These are phyloP conservation scores for Agrostemma githago DNA, from an alignment of 148 eudicot genomes.

Conservation along the genomic window DNA sequence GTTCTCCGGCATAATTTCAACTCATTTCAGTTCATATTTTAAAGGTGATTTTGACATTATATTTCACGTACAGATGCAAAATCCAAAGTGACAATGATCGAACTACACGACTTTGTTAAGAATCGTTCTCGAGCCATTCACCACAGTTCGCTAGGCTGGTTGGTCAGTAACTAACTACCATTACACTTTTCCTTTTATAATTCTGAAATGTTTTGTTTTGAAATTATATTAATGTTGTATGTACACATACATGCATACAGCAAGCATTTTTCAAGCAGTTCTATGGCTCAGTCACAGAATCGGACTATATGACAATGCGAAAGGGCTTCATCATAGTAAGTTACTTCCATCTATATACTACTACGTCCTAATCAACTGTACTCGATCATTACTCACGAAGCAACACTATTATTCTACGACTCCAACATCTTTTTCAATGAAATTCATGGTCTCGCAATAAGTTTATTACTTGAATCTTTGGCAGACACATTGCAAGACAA, in stretches of 20 bases:
- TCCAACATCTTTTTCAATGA: too few relatives aligned
- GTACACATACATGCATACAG: conserved; percentile 22
- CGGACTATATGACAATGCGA: conserved; percentile 50
- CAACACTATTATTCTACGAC: too few relatives aligned
- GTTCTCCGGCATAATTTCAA: too few relatives aligned
- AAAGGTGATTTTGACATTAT: too few relatives aligned
- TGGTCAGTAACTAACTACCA: conserved; percentile 37
- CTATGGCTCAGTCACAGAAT: conserved; percentile 45
- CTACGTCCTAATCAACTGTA: too few relatives aligned
- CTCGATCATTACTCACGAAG: too few relatives aligned
- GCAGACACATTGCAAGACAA: conserved; percentile 27
- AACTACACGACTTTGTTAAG: conserved; percentile 45
- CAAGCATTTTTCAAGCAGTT: conserved; percentile 61
- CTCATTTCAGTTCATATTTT: too few relatives aligned
- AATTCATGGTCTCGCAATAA: too few relatives aligned
- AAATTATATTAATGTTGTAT: too few relatives aligned
- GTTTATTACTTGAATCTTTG: background rate
- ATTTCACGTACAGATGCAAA: conserved; percentile 10
- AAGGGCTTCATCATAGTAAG: conserved; percentile 42
- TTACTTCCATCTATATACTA: background rate
- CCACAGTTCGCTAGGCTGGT: conserved; percentile 45
- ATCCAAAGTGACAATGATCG: conserved; percentile 31
- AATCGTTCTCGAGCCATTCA: conserved; percentile 38
- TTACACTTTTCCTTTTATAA: background rate
- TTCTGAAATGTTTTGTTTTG: too few relatives aligned